Base-by-base conservation (phyloP, 2,329 filamentous ascomycete genomes). In the Aureobasidium pullulans region DNA sequence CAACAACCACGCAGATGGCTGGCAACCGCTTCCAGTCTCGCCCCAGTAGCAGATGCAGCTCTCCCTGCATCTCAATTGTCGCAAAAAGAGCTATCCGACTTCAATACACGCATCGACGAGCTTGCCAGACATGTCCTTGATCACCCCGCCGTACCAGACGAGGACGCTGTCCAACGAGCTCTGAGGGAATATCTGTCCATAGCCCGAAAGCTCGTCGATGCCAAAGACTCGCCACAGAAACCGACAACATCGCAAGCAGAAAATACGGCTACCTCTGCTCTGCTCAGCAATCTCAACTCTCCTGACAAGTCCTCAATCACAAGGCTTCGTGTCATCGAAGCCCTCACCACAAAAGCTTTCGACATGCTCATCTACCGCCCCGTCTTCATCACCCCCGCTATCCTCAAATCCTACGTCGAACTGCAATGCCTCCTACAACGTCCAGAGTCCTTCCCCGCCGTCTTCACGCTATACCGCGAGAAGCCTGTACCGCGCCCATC, bases 381-480 rank as follows among this genome's bases (percentile, higher is more conserved):
- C 62, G 85, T 96, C 49, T 89, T 91, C 74, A 88, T 97, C 69
- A 88, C 89, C 4, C 84, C 87, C 8, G 77, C 81, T 32, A 77
- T 93, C 36, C 82, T 97, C 40, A 78, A 82, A 60, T 73, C 82
- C 65, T 97, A 96, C 72, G 85, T 96, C 62, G 79, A 83, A 39
- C 84, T 90, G 46, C 90, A 96, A 71, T 80, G 85, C 31, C 80
- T 85, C 10, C 81, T 97, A 44, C 82, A 84, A 62, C 84, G 82
- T 60, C 86, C 90, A 2, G 84, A 89, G 64, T 85, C 88, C 46
- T 83, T 97, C 63, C 90, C 93, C 6, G 82, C 86, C 61, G 84
- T 91, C 43, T 87, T 99, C 68, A 77, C 85, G 59, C 80, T 96
- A 57, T 97, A 93, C 71, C 89, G 90, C 50, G 83, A 84, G 66